These are phyloP conservation scores for Cryptococcus maquisensis DNA, from an alignment of 1,284 basidiomycete genomes.

Conservation along the genomic window DNA sequence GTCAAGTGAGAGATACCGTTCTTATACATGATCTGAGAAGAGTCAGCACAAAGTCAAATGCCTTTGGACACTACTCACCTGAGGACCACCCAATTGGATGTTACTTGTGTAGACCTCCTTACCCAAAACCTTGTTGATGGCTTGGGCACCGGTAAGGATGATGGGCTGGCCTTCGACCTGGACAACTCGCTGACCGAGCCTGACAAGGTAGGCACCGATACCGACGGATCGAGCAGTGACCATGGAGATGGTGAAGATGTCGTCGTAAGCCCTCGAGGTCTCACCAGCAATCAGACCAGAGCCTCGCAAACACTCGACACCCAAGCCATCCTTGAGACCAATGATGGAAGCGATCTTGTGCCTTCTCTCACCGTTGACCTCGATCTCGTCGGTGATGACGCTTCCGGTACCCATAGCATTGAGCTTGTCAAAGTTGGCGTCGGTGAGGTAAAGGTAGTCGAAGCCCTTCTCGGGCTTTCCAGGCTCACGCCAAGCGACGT, in stretches of 20 bases:
- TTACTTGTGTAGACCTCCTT: constrained; percentile 99
- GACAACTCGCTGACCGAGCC: constrained; percentile 94
- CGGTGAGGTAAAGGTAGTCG: constrained; percentile 92
- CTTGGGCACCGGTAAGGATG: constrained; percentile 94
- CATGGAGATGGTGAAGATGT: constrained; percentile 99
- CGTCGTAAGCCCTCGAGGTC: constrained; percentile 95
- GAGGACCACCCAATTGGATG: constrained; percentile 95
- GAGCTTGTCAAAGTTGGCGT: constrained; percentile 75
- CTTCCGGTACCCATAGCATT: constrained; percentile 73
- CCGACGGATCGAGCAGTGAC: constrained; percentile 98
- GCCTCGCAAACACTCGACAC: constrained; percentile 92
- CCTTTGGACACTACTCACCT: constrained; percentile 45
- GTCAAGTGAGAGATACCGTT: constrained; percentile 98
- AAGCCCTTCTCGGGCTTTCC: constrained; percentile 88
- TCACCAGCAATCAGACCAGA: constrained; percentile 98
- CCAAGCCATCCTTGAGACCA: constrained; percentile 93
- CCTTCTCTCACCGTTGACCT: constrained; percentile 78
- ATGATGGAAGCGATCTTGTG: constrained; percentile 97
- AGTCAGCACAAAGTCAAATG: background rate
- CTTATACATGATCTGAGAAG: constrained; percentile 85
- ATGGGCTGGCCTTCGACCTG: constrained; percentile 99
- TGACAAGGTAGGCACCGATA: constrained; percentile 98
- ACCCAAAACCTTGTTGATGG: constrained; percentile 98
- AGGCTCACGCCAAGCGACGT: constrained; percentile 82
- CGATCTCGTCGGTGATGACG: constrained; percentile 77